These are phyloP conservation scores for Gossypium mustelinum DNA, from an alignment of 345 rosid species.

Conservation along the genomic window DNA sequence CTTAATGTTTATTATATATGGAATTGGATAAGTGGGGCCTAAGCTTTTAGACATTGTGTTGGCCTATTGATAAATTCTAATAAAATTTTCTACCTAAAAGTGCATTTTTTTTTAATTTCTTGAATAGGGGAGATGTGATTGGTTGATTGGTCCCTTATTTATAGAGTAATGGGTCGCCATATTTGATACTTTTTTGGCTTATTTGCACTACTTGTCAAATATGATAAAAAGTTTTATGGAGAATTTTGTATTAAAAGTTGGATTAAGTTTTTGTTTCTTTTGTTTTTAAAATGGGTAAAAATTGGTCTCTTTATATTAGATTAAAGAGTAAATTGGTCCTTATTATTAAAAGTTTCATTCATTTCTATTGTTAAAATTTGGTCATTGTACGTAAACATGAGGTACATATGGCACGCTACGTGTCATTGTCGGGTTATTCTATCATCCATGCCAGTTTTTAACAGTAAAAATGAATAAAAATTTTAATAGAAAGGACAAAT, in stretches of 20 bases:
- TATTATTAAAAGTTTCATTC: too few relatives aligned
- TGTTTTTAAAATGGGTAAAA: fast-evolving
- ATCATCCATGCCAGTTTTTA: fast-evolving
- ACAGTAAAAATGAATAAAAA: too few relatives aligned
- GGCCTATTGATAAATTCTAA: not conserved
- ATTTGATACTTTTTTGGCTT: not conserved
- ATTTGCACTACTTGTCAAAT: not conserved
- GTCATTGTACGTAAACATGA: too few relatives aligned
- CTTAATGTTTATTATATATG: not conserved
- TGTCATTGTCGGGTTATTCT: too few relatives aligned
- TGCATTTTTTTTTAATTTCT: not conserved
- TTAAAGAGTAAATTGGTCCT: fast-evolving
- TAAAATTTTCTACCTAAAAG: not conserved
- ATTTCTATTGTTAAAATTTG: too few relatives aligned
- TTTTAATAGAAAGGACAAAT: too few relatives aligned
- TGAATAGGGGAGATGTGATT: not conserved
- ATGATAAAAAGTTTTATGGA: not conserved
- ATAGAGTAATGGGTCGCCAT: conserved; percentile 3
- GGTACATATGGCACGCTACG: fast-evolving
- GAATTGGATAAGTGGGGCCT: not conserved
- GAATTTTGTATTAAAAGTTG: too few relatives aligned
- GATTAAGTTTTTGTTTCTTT: fast-evolving
- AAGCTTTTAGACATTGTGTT: not conserved
- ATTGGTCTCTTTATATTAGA: fast-evolving
- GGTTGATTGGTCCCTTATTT: conserved; percentile 10